Conservation (phyloP, 169 alveolate genomes). For the Eimeria nieschulzi region DNA sequence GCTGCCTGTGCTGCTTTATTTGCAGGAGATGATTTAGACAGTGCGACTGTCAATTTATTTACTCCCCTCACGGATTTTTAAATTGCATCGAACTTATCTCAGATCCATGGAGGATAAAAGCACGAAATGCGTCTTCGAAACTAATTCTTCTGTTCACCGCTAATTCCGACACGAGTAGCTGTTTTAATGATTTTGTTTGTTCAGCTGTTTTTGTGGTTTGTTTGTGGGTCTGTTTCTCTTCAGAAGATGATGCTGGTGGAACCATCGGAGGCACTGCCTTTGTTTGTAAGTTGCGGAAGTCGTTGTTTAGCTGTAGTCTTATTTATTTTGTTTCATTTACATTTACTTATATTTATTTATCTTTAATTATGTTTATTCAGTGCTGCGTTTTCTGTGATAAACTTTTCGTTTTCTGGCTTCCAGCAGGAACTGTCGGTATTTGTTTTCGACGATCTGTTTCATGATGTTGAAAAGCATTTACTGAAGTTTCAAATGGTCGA, state of each 20-base stretch:
- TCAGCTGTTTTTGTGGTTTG: neutral
- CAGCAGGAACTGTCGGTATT: too few species aligned
- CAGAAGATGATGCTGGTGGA: constrained; percentile 12
- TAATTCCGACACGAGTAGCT: neutral
- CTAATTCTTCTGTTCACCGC: too few species aligned
- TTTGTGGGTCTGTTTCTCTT: neutral
- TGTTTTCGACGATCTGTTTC: too few species aligned
- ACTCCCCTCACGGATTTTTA: neutral
- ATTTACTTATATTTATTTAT: neutral
- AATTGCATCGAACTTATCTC: too few species aligned
- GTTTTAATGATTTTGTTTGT: neutral
- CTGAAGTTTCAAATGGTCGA: too few species aligned
- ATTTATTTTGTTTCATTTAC: neutral
- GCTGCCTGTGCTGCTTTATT: neutral
- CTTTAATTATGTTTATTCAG: neutral
- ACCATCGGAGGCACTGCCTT: constrained; percentile 24
- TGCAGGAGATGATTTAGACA: neutral
- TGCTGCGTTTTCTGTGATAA: too few species aligned
- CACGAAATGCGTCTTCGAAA: too few species aligned
- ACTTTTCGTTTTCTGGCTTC: too few species aligned
- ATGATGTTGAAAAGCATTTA: too few species aligned
- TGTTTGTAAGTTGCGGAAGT: neutral
- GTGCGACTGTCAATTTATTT: neutral
- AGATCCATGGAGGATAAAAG: too few species aligned
- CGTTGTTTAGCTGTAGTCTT: neutral